These are phyloP conservation scores for Neurospora sp. DNA, from an alignment of 495 filamentous ascomycete species.

Conservation along the genomic window DNA sequence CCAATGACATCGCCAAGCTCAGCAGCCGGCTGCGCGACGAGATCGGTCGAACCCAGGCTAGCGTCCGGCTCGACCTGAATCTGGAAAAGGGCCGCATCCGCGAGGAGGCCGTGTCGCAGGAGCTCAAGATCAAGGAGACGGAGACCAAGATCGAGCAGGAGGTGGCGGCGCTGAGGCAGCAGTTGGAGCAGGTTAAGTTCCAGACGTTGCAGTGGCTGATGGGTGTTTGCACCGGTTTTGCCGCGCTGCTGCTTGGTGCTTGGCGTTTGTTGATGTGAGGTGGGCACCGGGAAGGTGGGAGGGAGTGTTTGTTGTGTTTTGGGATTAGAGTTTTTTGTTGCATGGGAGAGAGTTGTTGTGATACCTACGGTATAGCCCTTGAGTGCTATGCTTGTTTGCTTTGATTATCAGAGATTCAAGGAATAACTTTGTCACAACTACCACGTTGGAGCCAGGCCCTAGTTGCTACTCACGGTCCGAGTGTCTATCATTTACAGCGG, in stretches of 20 bases:
- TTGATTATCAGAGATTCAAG: not conserved
- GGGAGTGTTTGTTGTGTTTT: not conserved
- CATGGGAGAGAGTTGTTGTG: not conserved
- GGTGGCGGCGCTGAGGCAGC: constrained; percentile 79
- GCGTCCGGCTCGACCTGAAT: constrained; percentile 84
- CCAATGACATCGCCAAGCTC: constrained; percentile 89
- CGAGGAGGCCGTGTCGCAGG: constrained; percentile 93
- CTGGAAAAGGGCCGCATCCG: constrained; percentile 94
- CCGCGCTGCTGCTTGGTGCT: constrained; percentile 87
- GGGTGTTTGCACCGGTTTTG: constrained; percentile 89
- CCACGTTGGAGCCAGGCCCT: not conserved
- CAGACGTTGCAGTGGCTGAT: constrained; percentile 96
- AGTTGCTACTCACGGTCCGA: not conserved
- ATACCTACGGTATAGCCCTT: not conserved
- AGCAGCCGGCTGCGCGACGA: constrained; percentile 84
- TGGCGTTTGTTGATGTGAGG: constrained; percentile 73
- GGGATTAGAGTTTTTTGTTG: not conserved
- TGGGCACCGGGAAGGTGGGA: not conserved
- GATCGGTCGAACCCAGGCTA: constrained; percentile 84
- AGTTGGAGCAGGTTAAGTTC: constrained; percentile 95
- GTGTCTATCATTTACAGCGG: not conserved
- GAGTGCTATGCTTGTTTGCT: not conserved
- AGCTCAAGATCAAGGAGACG: constrained; percentile 97
- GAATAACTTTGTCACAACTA: not conserved
- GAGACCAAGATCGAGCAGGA: constrained; percentile 98